Evolutionary conservation across 176 grass and related monocot species (phyloP).

Genomic region (Oryza brachyantha): DNA sequence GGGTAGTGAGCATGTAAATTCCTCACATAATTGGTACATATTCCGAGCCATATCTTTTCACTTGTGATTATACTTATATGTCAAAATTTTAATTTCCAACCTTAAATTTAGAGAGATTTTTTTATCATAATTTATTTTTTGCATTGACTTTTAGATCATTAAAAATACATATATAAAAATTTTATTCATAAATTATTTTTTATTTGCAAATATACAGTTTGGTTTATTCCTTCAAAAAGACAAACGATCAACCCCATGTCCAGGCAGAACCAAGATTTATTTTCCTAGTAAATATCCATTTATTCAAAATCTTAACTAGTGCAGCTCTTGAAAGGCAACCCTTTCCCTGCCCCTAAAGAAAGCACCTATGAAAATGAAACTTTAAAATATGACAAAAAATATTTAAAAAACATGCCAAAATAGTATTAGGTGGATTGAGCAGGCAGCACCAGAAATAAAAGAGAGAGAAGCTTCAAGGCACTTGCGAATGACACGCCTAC

Average conservation of each 20-base stretch:
- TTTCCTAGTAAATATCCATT: not conserved
- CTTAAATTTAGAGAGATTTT: too few relatives aligned
- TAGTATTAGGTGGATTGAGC: not conserved
- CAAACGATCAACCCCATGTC: too few relatives aligned
- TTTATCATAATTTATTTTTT: too few relatives aligned
- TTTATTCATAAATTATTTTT: too few relatives aligned
- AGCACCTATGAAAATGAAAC: not conserved
- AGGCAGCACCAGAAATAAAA: not conserved
- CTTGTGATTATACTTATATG: too few relatives aligned
- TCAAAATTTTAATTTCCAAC: too few relatives aligned
- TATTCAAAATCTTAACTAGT: not conserved
- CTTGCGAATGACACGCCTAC: constrained; percentile 25
- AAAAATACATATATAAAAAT: too few relatives aligned
- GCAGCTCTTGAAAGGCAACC: too few relatives aligned
- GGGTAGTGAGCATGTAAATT: not conserved
- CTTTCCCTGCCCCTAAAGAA: not conserved
- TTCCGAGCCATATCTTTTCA: too few relatives aligned
- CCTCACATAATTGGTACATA: not conserved
- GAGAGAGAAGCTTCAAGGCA: constrained; percentile 41
- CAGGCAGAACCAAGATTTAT: not conserved
- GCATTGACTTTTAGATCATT: too few relatives aligned
- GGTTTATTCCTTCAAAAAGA: too few relatives aligned
- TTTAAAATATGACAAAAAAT: not conserved
- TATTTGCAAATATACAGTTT: too few relatives aligned
- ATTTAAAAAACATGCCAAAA: not conserved